phyloP scores from a whole-genome alignment of 108 stramenopile genomes.

The Nitzschia sp. region DNA sequence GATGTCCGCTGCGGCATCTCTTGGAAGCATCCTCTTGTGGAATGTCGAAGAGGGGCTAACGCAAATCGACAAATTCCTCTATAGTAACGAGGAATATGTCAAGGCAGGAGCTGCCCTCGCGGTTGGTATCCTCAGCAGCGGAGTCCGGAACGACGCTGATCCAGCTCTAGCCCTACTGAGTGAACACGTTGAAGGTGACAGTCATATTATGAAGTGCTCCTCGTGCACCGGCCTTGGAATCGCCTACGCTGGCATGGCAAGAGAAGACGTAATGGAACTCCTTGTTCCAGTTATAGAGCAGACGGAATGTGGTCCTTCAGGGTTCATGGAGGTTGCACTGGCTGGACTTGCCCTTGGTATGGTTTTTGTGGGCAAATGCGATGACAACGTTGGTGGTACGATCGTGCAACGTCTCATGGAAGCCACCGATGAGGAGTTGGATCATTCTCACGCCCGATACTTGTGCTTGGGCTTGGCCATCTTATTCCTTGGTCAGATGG shows the following conservation, averaged over 20 bases:
- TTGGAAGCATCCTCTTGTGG: constrained; percentile 97
- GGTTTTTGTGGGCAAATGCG: constrained; percentile 95
- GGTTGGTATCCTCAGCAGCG: constrained; percentile 93
- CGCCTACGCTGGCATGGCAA: constrained; percentile 94
- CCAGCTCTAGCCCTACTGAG: constrained; percentile 93
- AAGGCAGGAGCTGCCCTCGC: constrained; percentile 98
- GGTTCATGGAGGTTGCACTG: constrained; percentile 84
- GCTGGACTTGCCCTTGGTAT: constrained; percentile 95
- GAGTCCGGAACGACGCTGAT: constrained; percentile 97
- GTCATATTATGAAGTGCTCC: constrained; percentile 87
- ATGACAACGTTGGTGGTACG: constrained; percentile 91
- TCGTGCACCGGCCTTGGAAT: constrained; percentile 95
- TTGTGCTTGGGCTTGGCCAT: constrained; percentile 95
- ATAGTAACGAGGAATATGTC: constrained; percentile 94
- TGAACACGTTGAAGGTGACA: constrained; percentile 89
- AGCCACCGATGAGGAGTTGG: constrained; percentile 95
- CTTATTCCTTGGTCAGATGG: constrained; percentile 94
- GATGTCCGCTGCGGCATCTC: constrained; percentile 96
- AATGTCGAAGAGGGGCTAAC: constrained; percentile 99
- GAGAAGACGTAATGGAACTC: constrained; percentile 95
- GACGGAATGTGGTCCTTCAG: constrained; percentile 64
- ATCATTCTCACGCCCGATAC: constrained; percentile 91
- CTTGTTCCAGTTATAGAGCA: constrained; percentile 90
- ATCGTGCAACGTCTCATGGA: constrained; percentile 98
- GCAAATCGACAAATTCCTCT: constrained; percentile 97